Evolutionary conservation across 2,329 filamentous ascomycete species (phyloP), one percentile per base, ranked within the genome.

Genomic region (Rachicladosporium sp.): DNA sequence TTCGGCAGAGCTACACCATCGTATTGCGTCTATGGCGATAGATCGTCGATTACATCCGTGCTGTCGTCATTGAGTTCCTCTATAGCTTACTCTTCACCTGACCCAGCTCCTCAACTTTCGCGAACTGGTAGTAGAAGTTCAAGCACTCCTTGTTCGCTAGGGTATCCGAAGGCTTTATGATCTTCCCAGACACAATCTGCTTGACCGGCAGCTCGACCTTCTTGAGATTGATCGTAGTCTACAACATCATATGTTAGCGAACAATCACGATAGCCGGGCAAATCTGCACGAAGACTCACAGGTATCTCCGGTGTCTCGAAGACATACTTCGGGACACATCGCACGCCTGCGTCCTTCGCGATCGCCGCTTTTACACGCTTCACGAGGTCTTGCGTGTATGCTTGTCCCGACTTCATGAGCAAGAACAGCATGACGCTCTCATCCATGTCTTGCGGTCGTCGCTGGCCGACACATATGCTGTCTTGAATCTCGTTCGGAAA

Each of bases 181-280:
- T 73, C 49, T 78, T 75, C 0, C 84, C 84, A 0, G 74, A 84
- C 1, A 91, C 78, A 46, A 91, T 89, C 54, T 84, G 80, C 63
- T 91, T 91, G 21, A 91, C 80, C 0, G 83, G 83, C 38, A 91
- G 51, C 57, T 91, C 84, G 4, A 91, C 84, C 59, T 91, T 89
- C 58, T 89, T 91, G 36, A 84, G 61, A 55, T 89, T 91, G 45
- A 91, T 76, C 0, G 84, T 91, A 0, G 78, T 82, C 77, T 86
- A 34, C 30, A 10, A 31, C 3, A 40, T 15, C 1, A 13, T 6
- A 6, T 6, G 11, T 10, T 31, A n/a, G 12, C 11, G 23, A 32
- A 31, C 3, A 12, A 19, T 19, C 30, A 31, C 30, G 10, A 31
- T 31, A 10, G 30, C 30, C 10, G 30, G 30, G 11, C 10, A 12